Conservation (phyloP, 2,329 filamentous ascomycete species). For the Orbilia brochopaga region DNA sequence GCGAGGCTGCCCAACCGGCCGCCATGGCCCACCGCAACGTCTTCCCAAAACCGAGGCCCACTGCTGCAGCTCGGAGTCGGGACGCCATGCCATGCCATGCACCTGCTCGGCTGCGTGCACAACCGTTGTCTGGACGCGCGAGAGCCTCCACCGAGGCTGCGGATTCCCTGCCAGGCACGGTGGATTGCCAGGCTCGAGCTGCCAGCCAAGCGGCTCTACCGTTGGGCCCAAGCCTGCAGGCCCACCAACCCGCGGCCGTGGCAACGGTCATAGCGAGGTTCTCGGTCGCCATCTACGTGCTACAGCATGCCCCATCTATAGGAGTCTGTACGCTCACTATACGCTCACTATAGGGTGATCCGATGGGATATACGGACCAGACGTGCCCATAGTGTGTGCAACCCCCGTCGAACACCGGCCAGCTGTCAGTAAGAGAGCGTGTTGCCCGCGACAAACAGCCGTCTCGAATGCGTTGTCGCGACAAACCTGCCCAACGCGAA, state of each 20-base stretch:
- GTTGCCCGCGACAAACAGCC: slow-evolving; percentile 30
- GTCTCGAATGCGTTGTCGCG: not conserved
- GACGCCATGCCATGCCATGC: not conserved
- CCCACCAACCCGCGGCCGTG: too few species aligned
- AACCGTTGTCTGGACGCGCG: slow-evolving; percentile 1
- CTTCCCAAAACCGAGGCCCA: not conserved
- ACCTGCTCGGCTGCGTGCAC: not conserved
- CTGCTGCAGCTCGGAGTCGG: not conserved
- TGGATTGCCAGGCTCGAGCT: not conserved
- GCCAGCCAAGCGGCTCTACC: slow-evolving; percentile 3
- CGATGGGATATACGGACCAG: too few species aligned
- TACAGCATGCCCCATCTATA: too few species aligned
- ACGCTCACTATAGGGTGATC: too few species aligned
- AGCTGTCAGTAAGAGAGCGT: not conserved
- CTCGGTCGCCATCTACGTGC: too few species aligned
- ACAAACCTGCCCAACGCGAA: slow-evolving; percentile 1
- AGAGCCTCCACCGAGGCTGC: not conserved
- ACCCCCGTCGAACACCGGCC: too few species aligned
- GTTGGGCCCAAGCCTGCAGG: too few species aligned
- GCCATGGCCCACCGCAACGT: not conserved
- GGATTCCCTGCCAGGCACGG: not conserved
- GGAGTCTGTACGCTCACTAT: too few species aligned
- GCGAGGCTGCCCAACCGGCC: not conserved
- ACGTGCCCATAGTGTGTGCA: too few species aligned
- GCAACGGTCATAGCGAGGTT: not conserved